Evolutionary conservation across 129 eudicot species (phyloP), one percentile per base, ranked within the genome.

Genomic region (Helichrysum umbraculigerum): DNA sequence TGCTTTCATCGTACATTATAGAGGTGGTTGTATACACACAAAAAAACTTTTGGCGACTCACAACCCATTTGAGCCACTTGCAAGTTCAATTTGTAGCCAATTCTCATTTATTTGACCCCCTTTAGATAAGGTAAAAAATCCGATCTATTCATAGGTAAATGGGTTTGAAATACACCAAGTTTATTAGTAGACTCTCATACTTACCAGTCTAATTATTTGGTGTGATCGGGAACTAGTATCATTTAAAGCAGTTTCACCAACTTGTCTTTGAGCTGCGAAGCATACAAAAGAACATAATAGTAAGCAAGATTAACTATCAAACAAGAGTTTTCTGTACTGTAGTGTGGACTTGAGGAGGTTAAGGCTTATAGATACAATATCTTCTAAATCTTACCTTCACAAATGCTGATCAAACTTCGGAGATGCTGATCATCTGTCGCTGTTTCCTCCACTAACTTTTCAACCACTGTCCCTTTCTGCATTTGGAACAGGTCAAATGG

Each of bases 381-480:
- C 28, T 65, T 65, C 30, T 66, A 4, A 6, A 22, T 6, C 76
- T 81, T 87, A 94, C 99, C 94, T 85, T 57, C 62, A 57, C 62
- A 57, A 19, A 57, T 4, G 33, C 85, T 83, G 72, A 93, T 93
- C 76, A 93, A 86, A 42, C 74, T 86, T 78, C 88, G 83, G 60
- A 94, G 82, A 81, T 94, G 99, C 69, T 83, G 83, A 76, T 94
- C 96, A 76, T 95, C 92, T 11, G 70, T 83, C 17, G 91, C 99
- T 78, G 94, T 87, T 83, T 91, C 99, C 84, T 95, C 99, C 33
- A 89, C 94, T 73, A 95, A 79, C 85, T 95, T 95, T 84, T 95
- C 99, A 68, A 95, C 99, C 47, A 86, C 82, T 20, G 97, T 95
- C 68, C 99, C 99, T 95, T 91, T 95, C 99, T 95, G 94, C 78